phyloP scores from a whole-genome alignment of 2,329 filamentous ascomycete species.

The Monilinia polystroma region DNA sequence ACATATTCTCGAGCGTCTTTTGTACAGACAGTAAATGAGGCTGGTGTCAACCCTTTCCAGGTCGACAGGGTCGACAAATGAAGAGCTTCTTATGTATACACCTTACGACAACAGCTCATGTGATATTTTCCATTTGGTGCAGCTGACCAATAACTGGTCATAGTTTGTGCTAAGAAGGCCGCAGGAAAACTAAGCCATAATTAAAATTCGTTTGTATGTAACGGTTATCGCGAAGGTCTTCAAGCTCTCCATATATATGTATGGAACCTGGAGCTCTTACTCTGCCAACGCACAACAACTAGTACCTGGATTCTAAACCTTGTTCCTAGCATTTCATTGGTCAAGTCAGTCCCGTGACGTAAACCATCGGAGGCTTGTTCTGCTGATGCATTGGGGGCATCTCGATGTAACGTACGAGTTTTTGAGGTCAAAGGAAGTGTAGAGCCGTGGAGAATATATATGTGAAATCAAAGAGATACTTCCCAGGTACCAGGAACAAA shows the following conservation, averaged over 20 bases:
- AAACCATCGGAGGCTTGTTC: not conserved
- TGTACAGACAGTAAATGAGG: too few species aligned
- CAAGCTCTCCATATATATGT: not conserved
- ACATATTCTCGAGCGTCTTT: too few species aligned
- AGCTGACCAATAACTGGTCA: not conserved
- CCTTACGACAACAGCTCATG: too few species aligned
- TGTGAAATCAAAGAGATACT: not conserved
- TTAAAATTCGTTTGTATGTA: not conserved
- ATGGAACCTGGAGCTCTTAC: not conserved
- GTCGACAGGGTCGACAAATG: not conserved
- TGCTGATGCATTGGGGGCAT: not conserved
- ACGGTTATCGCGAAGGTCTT: not conserved
- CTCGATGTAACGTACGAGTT: not conserved
- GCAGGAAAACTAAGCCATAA: not conserved
- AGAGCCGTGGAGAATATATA: not conserved
- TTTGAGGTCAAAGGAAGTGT: not conserved
- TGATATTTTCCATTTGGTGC: not conserved
- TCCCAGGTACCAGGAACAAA: constrained; percentile 24
- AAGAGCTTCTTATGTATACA: too few species aligned
- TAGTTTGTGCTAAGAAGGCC: not conserved
- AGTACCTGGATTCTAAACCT: not conserved
- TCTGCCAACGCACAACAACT: constrained; percentile 13
- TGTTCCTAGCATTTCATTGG: not conserved
- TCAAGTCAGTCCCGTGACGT: not conserved
- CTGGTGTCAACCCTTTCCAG: not conserved